These are phyloP conservation scores for Gossypium raimondii DNA, from an alignment of 345 rosid species.

Conservation along the genomic window DNA sequence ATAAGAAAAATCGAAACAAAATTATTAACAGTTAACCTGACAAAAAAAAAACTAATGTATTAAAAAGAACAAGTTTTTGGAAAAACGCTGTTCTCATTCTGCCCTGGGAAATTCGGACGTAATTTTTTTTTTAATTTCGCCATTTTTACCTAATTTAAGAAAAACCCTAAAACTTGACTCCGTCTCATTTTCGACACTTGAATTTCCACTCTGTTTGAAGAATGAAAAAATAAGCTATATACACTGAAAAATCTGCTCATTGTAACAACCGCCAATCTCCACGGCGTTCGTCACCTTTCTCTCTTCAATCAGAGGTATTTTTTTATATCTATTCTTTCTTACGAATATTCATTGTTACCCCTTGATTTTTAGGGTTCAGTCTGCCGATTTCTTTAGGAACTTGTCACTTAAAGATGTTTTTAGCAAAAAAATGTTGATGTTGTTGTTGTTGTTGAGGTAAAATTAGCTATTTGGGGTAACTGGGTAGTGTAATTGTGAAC, in stretches of 20 bases:
- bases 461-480: neutral
- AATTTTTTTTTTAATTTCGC: no score
- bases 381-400: neutral
- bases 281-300: neutral
- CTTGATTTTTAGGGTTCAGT: neutral
- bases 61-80: no score
- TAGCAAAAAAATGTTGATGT: neutral
- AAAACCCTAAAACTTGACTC: neutral
- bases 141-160: neutral
- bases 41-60: no score
- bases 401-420: neutral
- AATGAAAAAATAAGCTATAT: neutral
- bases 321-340: neutral
- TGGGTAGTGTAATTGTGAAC: neutral
- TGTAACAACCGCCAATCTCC: neutral
- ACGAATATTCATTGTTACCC: neutral
- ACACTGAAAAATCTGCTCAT: neutral
- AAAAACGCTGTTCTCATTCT: no score
- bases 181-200: neutral
- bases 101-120: no score
- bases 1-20: no score
- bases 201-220: neutral
- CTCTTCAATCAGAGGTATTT: neutral
- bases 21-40: no score
- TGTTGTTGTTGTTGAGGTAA: neutral